Percentiles rank a stretch among this genome's conserved stretches.
Evolutionary conservation across 495 filamentous ascomycete species (phyloP).

Genomic region (Hypoxylon trugodes): DNA sequence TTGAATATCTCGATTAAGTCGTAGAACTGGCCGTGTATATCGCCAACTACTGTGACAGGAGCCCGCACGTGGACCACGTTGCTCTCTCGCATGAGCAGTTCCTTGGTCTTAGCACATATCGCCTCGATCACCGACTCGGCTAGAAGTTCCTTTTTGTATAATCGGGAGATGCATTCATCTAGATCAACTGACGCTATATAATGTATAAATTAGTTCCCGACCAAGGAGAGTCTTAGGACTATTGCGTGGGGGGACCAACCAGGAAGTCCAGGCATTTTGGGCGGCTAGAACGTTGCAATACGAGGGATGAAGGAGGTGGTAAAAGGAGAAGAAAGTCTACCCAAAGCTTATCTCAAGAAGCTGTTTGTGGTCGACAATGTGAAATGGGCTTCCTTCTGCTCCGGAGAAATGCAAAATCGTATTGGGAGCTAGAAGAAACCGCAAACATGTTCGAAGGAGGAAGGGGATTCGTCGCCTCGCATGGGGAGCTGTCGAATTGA

Average conservation of each 20-base stretch:
- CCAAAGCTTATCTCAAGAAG: constrained; percentile 31
- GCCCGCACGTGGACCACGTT: constrained; percentile 98
- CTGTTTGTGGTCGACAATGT: constrained; percentile 12
- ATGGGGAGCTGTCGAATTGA: constrained; percentile 33
- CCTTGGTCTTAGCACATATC: constrained; percentile 98
- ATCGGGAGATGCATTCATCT: constrained; percentile 94
- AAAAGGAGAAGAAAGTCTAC: neutral
- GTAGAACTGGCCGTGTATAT: constrained; percentile 99
- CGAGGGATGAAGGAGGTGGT: neutral
- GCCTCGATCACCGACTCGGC: constrained; percentile 98
- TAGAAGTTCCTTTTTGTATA: constrained; percentile 95
- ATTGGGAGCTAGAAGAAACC: constrained; percentile 42
- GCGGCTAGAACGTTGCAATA: constrained; percentile 16
- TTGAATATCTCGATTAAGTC: constrained; percentile 99
- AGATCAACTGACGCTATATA: constrained; percentile 89
- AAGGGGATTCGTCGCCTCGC: constrained; percentile 39
- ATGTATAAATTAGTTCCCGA: constrained; percentile 16
- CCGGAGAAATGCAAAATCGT: constrained; percentile 42
- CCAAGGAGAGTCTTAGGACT: constrained; percentile 4
- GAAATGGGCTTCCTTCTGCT: constrained; percentile 43
- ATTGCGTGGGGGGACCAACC: constrained; percentile 62
- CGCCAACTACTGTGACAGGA: constrained; percentile 97
- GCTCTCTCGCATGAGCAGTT: constrained; percentile 98
- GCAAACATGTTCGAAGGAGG: constrained; percentile 48
- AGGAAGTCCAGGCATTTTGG: constrained; percentile 87